These are phyloP conservation scores for Poa pratensis DNA, from an alignment of 176 grass and related monocot genomes.

Conservation along the genomic window DNA sequence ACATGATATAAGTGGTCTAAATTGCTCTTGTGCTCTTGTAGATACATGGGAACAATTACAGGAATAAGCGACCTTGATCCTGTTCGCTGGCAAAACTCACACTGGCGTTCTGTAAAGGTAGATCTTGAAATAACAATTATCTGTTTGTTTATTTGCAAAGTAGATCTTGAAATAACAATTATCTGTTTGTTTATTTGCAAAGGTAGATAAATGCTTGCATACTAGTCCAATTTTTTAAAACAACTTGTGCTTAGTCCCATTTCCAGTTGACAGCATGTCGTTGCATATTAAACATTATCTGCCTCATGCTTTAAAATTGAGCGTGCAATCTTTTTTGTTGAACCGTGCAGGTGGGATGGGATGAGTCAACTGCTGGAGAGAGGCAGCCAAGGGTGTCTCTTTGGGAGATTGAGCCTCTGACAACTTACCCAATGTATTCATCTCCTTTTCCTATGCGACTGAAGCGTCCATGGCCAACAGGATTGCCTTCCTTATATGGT, in stretches of 20 bases:
- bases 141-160: background rate
- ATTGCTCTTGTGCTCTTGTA: constrained; percentile 41
- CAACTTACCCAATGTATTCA: constrained; percentile 96
- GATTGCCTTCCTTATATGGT: constrained; percentile 87
- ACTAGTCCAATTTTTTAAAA: background rate
- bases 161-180: constrained; percentile 5
- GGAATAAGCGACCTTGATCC: constrained; percentile 93
- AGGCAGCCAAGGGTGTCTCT: constrained; percentile 96
- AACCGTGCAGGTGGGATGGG: constrained; percentile 89
- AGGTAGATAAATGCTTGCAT: background rate
- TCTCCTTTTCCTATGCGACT: constrained; percentile 88
- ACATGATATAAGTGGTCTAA: constrained; percentile 24
- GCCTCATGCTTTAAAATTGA: constrained; percentile 26
- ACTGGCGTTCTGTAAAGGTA: constrained; percentile 98
- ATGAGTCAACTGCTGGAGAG: constrained; percentile 93
- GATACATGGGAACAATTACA: constrained; percentile 99
- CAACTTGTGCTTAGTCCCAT: background rate
- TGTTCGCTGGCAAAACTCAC: constrained; percentile 90
- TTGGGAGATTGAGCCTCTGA: constrained; percentile 95
- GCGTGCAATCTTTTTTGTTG: constrained; percentile 15
- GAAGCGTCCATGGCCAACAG: constrained; percentile 91
- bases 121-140: constrained; percentile 21
- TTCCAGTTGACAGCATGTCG: background rate
- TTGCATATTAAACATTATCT: constrained; percentile 5
- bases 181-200: constrained; percentile 2